phyloP scores from a whole-genome alignment of 23 red algal species.

The Gracilaria caudata region DNA sequence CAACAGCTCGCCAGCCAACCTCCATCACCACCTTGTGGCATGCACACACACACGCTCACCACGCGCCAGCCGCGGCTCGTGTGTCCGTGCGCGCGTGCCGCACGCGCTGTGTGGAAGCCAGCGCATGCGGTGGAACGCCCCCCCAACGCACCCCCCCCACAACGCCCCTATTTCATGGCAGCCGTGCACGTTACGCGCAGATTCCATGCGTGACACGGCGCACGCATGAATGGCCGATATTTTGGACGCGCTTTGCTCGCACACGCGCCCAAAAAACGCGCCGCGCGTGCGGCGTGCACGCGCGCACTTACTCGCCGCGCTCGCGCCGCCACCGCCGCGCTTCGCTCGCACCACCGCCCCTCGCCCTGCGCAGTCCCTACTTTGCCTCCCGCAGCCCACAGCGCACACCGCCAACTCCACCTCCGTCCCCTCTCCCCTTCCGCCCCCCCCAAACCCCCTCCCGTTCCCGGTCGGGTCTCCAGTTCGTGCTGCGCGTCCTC shows the following conservation, averaged over 20 bases:
- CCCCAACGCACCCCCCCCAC: not conserved
- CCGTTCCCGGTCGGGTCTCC: not conserved
- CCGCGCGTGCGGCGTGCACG: not conserved
- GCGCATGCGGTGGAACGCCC: slow-evolving; percentile 3
- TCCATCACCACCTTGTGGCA: not conserved
- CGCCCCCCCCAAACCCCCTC: not conserved
- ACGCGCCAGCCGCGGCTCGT: no score
- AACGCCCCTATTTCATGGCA: not conserved
- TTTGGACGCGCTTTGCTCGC: not conserved
- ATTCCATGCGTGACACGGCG: slow-evolving; percentile 34
- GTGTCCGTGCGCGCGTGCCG: not conserved
- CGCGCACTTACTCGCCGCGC: slow-evolving; percentile 6
- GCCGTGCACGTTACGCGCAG: not conserved
- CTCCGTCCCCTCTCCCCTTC: not conserved
- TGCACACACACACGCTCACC: no score
- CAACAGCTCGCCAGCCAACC: no score
- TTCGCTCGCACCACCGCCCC: not conserved
- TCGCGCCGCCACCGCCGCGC: not conserved
- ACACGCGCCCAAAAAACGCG: not conserved
- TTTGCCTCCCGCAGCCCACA: slow-evolving; percentile 7
- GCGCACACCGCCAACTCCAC: not conserved
- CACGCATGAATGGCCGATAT: slow-evolving; percentile 29
- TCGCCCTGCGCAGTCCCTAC: not conserved
- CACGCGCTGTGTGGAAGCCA: not conserved
- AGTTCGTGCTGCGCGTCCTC: not conserved